A percentile compares a stretch with the other conserved stretches of the same genome.
Conservation (phyloP, 441 rosid species). For the Populus hybrid region DNA sequence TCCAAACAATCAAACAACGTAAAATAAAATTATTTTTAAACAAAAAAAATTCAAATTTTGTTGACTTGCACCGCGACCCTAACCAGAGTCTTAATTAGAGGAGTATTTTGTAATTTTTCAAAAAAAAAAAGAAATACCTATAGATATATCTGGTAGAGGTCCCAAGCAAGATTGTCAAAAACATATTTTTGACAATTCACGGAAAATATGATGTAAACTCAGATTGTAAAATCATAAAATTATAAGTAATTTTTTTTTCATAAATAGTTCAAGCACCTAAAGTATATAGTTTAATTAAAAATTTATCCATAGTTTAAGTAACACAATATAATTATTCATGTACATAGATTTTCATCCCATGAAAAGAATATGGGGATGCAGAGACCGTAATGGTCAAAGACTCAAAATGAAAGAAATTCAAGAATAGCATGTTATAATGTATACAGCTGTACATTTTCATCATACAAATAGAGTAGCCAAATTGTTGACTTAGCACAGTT, state of each 20-base stretch:
- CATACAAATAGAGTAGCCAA: background rate
- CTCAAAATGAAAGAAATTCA: background rate
- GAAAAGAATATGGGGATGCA: background rate
- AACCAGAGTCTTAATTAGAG: too few species aligned
- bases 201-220: fast-evolving
- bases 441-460: background rate
- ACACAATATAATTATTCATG: background rate
- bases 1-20: too few species aligned
- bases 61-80: too few species aligned
- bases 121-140: background rate
- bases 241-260: fast-evolving
- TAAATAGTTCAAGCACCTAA: too few species aligned
- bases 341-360: background rate
- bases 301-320: too few species aligned
- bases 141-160: too few species aligned
- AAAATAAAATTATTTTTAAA: too few species aligned
- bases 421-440: background rate
- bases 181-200: too few species aligned
- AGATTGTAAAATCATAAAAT: too few species aligned
- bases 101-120: background rate
- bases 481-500: background rate
- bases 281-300: too few species aligned
- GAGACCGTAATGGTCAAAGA: background rate
- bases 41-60: too few species aligned
- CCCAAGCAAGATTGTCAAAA: too few species aligned